A percentile compares a stretch with the other conserved stretches of the same genome.
Conservation (phyloP, 2,329 filamentous ascomycete genomes). For the Aureobasidium sp. region DNA sequence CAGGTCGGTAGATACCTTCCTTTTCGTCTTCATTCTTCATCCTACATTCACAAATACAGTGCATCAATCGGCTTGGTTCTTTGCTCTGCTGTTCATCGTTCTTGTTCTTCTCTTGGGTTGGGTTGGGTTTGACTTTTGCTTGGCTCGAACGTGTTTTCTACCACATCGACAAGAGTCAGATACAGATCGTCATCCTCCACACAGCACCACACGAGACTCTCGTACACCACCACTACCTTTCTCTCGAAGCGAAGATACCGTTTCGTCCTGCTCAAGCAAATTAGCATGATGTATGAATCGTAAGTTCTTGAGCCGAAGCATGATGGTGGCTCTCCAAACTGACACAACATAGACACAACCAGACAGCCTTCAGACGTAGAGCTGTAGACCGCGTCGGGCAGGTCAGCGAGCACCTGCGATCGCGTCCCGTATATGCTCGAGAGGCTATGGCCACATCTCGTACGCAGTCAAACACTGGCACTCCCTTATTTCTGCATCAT, state of each 20-base stretch:
- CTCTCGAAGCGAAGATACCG: neutral
- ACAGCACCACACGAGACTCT: no score
- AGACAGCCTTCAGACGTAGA: neutral
- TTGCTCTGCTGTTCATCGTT: neutral
- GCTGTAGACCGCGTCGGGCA: neutral
- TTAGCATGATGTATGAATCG: neutral
- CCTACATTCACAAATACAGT: neutral
- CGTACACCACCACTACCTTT: neutral
- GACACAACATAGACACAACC: neutral
- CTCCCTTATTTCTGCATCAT: neutral
- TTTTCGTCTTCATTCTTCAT: neutral
- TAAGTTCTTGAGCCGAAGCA: neutral
- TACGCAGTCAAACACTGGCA: neutral
- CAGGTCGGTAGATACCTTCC: neutral
- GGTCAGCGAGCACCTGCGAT: neutral
- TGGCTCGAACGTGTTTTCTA: neutral
- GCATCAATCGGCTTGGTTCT: neutral
- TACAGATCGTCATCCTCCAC: neutral
- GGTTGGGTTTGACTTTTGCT: neutral
- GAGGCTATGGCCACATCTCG: neutral
- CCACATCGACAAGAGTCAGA: neutral
- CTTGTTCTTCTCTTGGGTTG: neutral
- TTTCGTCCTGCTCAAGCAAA: neutral
- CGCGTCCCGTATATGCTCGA: neutral
- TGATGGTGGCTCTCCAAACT: neutral